phyloP scores from a whole-genome alignment of 108 stramenopile species.

The Schizochytrium sp. region DNA sequence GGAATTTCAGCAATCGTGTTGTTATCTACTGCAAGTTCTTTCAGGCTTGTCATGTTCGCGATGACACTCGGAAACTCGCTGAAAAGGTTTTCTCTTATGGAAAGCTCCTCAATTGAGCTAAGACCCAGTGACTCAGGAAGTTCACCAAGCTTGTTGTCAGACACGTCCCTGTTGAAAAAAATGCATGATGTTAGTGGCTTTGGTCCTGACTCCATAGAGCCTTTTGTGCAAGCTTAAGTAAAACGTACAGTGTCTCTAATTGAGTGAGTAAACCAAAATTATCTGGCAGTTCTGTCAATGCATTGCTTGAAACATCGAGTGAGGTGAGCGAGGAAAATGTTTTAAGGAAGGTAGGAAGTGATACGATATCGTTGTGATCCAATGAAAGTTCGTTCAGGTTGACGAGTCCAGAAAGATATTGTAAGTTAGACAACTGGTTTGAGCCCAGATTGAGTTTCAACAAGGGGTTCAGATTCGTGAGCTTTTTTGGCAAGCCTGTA shows the following conservation, averaged over 20 bases:
- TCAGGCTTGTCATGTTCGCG: not conserved
- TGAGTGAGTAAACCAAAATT: not conserved
- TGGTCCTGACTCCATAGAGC: not conserved
- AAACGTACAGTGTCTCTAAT: not conserved
- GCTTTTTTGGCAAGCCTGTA: not conserved
- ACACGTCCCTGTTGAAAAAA: not conserved
- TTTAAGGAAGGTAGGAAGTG: not conserved
- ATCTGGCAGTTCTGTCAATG: not conserved
- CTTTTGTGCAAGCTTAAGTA: not conserved
- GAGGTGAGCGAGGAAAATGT: not conserved
- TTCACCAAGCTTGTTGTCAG: slow-evolving; percentile 1
- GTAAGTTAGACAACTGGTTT: not conserved
- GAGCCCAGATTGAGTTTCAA: not conserved
- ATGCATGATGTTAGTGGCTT: not conserved
- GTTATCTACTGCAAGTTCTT: not conserved
- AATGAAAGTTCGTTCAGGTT: not conserved
- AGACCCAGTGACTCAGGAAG: not conserved
- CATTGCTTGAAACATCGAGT: not conserved
- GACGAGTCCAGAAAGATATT: not conserved
- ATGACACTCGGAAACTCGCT: not conserved
- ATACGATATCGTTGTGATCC: not conserved
- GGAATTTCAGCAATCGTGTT: not conserved
- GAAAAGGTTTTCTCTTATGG: not conserved
- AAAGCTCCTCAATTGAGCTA: not conserved
- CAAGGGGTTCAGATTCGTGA: not conserved